phyloP scores from a whole-genome alignment of 2,329 filamentous ascomycete genomes.

The Pseudocercospora macadamiae region DNA sequence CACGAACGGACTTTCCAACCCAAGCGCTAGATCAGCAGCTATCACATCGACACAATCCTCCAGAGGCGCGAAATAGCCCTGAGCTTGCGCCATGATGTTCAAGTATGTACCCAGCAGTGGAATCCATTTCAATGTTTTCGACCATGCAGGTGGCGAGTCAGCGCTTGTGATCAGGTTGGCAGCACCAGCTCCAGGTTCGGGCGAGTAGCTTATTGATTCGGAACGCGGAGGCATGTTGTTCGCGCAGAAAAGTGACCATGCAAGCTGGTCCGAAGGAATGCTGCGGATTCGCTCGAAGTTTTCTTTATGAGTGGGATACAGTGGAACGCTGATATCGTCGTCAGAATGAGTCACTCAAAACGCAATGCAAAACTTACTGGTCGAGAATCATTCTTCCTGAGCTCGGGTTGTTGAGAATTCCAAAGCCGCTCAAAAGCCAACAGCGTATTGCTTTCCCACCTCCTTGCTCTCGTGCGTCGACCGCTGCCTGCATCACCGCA shows the following conservation, averaged over 20 bases:
- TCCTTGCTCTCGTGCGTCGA: constrained; percentile 39
- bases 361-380: background rate
- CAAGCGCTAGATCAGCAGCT: constrained; percentile 7
- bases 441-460: constrained; percentile 40
- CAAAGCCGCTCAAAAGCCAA: constrained; percentile 45
- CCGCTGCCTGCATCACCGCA: constrained; percentile 41
- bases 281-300: constrained; percentile 4
- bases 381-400: constrained; percentile 4
- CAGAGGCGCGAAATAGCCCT: constrained; percentile 14
- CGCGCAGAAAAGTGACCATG: constrained; percentile 21
- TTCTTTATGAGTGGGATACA: constrained; percentile 2
- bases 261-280: background rate
- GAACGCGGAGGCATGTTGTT: constrained; percentile 13
- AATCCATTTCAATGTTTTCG: constrained; percentile 7
- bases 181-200: background rate
- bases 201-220: constrained; percentile 1
- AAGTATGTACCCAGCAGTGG: constrained; percentile 13
- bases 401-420: constrained; percentile 35
- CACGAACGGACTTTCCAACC: constrained; percentile 8
- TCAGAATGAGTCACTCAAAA: background rate
- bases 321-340: background rate
- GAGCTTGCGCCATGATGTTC: constrained; percentile 9
- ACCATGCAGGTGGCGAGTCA: constrained; percentile 13
- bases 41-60: constrained; percentile 17
- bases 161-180: constrained; percentile 1